Base-by-base conservation (phyloP, 2,329 filamentous ascomycete species). In the Elsinoe batatas region DNA sequence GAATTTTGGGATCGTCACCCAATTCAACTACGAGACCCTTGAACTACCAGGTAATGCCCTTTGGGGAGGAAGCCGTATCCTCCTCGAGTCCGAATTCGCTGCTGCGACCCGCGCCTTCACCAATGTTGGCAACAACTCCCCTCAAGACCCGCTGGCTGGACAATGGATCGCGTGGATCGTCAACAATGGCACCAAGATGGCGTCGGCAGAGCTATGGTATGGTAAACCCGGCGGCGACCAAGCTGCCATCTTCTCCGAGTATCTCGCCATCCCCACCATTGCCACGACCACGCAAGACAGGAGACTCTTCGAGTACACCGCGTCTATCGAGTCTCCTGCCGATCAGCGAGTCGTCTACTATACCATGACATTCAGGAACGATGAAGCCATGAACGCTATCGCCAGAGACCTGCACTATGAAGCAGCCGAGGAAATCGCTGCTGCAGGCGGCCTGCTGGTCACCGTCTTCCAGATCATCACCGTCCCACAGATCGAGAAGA, bases 321-420 rank as follows among this genome's bases (percentile, higher is more conserved):
- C n/a, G 7, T 12, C 5, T 1, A 30, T 22, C 22, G 51, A 54
- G n/a, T 35, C 22, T 15, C 36, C 51, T 30, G 51, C 15, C 43
- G 30, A 15, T 4, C 26, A 38, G 17, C 35, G 51, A 5, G 17
- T 13, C 13, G 15, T 30, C 51, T 54, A 22, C 37, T 54, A 54
- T 20, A 38, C 35, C 20, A 43, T 54, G 51, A 54, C 51, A 43
- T 98, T 98, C 82, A 91, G 90, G 81, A 94, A 97, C 73, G 93
- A 93, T 64, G 91, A 85, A 68, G 93, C 93, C 56, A 80, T 98
- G 63, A 98, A 98, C 84, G 96, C 90, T 65, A 97, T 97, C 91
- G 91, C 93, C 64, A 94, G 93, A 46, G 26, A 47, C 43, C 49
- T 54, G 13, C 43, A 43, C 38, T 54, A 30, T 26, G 51, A 26